phyloP scores from a whole-genome alignment of 78 protist species.

The Goniomonas avonlea region DNA sequence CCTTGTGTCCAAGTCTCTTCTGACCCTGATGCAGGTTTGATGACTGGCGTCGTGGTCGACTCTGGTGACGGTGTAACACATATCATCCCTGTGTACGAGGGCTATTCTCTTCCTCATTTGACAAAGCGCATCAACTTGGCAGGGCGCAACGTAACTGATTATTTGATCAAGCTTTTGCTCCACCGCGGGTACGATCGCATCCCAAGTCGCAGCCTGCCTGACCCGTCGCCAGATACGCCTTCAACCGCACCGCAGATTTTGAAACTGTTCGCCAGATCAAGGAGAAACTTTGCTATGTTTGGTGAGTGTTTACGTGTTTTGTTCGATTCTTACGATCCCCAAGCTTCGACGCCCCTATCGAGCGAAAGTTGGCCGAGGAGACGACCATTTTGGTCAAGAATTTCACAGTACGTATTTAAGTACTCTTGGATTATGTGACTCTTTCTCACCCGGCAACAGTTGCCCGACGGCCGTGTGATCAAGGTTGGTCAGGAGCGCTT shows the following conservation, averaged over 20 bases:
- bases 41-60: conserved; percentile 88
- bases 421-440: no score
- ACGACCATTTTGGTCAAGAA: conserved; percentile 88
- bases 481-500: conserved; percentile 18
- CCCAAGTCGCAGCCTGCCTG: no score
- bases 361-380: conserved; percentile 84
- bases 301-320: conserved; percentile 27
- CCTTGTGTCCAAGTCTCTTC: neutral
- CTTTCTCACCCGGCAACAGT: neutral
- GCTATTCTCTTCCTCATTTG: conserved; percentile 76
- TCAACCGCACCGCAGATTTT: conserved; percentile 96
- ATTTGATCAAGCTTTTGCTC: conserved; percentile 86
- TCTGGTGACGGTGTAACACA: conserved; percentile 99
- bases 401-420: conserved; percentile 60
- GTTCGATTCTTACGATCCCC: neutral
- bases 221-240: conserved; percentile 66
- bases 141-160: conserved; percentile 85
- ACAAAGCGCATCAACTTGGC: conserved; percentile 91
- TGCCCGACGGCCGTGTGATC: conserved; percentile 43
- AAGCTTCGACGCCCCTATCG: conserved; percentile 78
- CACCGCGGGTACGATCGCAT: conserved; percentile 85
- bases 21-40: neutral
- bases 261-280: conserved; percentile 95
- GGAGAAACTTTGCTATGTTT: conserved; percentile 94
- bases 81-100: conserved; percentile 97